Base-by-base conservation (phyloP, 1,139 yeast genomes). In the Hyphopichia burtonii region DNA sequence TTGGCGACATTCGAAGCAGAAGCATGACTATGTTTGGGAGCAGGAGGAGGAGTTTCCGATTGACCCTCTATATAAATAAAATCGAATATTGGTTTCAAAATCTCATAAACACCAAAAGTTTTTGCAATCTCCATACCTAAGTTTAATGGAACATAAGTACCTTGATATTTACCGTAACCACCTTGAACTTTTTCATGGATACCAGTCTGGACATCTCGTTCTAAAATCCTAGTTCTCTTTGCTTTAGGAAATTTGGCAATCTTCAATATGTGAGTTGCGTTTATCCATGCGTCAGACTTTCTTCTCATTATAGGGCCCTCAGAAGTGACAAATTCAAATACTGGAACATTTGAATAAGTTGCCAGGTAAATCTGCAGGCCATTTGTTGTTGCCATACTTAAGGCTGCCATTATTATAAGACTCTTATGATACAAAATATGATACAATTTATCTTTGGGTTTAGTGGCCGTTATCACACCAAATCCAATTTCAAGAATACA, bases 121-220 rank as follows among this genome's bases (percentile, higher is more conserved):
- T 68, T 70, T 2, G 96, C 96, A 30, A 87, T 66, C 7, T 76
- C 73, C 1, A 75, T 76, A 0, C 91, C 88, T 27, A 85, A 65
- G 22, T 77, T 76, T 46, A 78, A 68, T 0, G 96, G 95, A 18
- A 90, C 85, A 89, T 96, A 93, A 0, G 97, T 88, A 1, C 98
- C 98, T 65, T 91, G 97, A 60, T 87, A 88, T 58, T 89, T 86
- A 12, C 97, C 97, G 58, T 90, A 88, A 0, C 96, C 97, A 37
- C 96, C 97, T 65, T 90, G 96, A 11, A 91, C 93, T 59, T 90
- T 91, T 59, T 91, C 97, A 61, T 89, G 96, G 33, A 72, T 72
- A 23, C 95, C 95, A 1, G 83, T 79, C 49, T 82, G 90, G n/a
- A 91, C 88, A 57, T 90, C 97, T 50, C 82, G 82, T 58, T 91